Percentiles rank a stretch among this genome's conserved stretches.
Evolutionary conservation across 1,284 basidiomycete genomes (phyloP).

Genomic region (Pseudozyma hubeiensis): DNA sequence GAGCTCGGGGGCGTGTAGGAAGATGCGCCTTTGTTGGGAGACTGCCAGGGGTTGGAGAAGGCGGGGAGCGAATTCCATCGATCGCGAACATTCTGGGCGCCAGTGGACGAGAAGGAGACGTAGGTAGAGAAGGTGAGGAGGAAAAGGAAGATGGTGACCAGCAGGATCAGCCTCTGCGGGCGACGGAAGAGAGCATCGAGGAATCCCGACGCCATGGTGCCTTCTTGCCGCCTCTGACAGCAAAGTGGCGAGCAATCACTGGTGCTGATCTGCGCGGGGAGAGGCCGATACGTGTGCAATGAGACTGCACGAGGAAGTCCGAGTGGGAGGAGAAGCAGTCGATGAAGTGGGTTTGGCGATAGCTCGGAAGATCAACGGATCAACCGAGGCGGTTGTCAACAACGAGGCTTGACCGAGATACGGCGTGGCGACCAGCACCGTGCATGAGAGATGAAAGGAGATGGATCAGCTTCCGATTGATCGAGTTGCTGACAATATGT

Average conservation of each 20-base stretch:
- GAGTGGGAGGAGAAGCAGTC: conserved; percentile 7
- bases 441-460: background rate
- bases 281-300: too few relatives aligned
- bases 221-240: background rate
- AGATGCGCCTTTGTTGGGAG: conserved; percentile 10
- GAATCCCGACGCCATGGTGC: conserved; percentile 43
- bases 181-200: conserved; percentile 54
- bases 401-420: background rate
- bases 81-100: conserved; percentile 39
- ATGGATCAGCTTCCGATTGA: too few relatives aligned
- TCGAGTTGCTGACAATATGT: too few relatives aligned
- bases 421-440: conserved; percentile 12
- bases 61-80: conserved; percentile 31
- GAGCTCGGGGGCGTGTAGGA: conserved; percentile 31
- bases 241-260: background rate
- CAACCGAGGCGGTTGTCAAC: background rate
- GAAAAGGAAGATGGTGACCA: conserved; percentile 54
- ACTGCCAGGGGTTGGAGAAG: conserved; percentile 37
- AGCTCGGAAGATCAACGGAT: background rate
- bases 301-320: background rate
- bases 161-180: conserved; percentile 56
- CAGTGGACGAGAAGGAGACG: conserved; percentile 50
- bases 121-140: conserved; percentile 55
- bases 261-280: background rate
- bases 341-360: conserved; percentile 8